phyloP scores from a whole-genome alignment of 163 green algal species.

The Trebouxiophyceae sp. region DNA sequence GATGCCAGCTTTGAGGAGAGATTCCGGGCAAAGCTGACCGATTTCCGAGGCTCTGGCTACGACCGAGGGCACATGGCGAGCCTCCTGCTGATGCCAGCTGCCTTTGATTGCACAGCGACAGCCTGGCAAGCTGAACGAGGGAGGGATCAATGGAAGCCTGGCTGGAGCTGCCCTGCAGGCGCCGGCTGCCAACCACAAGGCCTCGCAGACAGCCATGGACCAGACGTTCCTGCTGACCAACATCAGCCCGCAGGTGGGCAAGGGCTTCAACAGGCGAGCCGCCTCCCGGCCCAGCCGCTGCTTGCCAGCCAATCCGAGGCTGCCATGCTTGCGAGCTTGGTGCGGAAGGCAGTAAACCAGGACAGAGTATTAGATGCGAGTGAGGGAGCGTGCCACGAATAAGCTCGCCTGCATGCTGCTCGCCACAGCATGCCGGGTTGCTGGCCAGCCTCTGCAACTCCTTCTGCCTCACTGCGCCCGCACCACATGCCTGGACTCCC shows the following conservation, averaged over 20 bases:
- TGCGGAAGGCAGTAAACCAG: not conserved
- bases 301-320: not conserved
- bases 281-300: not conserved
- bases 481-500: no score
- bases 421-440: no score
- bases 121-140: no score
- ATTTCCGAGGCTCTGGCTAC: slow-evolving; percentile 74
- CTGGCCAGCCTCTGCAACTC: no score
- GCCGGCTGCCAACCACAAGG: slow-evolving; percentile 76
- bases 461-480: no score
- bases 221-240: slow-evolving; percentile 81
- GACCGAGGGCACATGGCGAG: slow-evolving; percentile 86
- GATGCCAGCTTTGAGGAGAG: slow-evolving; percentile 55
- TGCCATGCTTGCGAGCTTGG: not conserved
- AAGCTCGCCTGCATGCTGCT: no score
- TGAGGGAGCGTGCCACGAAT: no score
- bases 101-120: no score
- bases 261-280: slow-evolving; percentile 57
- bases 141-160: no score
- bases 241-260: slow-evolving; percentile 73
- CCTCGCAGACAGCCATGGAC: slow-evolving; percentile 64
- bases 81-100: no score
- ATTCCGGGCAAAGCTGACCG: slow-evolving; percentile 64
- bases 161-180: no score
- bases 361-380: not conserved